Evolutionary conservation across 2,329 filamentous ascomycete genomes (phyloP).

Genomic region (Coniella lustricola): DNA sequence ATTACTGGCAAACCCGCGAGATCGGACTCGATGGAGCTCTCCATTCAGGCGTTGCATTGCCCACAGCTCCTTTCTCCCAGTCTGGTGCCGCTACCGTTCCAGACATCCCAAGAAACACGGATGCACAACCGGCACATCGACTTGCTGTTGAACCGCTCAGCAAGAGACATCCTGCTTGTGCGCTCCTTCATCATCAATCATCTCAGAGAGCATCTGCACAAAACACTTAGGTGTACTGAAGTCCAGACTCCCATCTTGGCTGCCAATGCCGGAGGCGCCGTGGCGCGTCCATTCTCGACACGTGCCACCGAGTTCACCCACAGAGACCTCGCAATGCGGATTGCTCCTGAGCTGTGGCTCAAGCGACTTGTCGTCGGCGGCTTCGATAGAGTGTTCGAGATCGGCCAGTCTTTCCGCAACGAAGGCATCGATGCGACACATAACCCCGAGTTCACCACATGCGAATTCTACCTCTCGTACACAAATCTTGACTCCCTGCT

Average conservation of each 20-base stretch:
- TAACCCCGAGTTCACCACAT: slow-evolving; percentile 96
- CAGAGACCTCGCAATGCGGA: slow-evolving; percentile 67
- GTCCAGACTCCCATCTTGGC: slow-evolving; percentile 87
- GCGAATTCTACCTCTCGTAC: slow-evolving; percentile 92
- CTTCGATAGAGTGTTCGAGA: slow-evolving; percentile 84
- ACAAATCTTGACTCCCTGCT: slow-evolving; percentile 71
- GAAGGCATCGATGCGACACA: slow-evolving; percentile 87
- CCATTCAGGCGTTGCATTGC: slow-evolving; percentile 59
- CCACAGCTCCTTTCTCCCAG: slow-evolving; percentile 71
- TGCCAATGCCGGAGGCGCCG: slow-evolving; percentile 75
- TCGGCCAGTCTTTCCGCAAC: slow-evolving; percentile 87
- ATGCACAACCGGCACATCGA: slow-evolving; percentile 78
- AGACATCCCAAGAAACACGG: slow-evolving; percentile 64
- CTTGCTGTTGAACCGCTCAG: slow-evolving; percentile 66
- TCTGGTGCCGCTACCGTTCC: slow-evolving; percentile 69
- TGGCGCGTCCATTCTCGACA: slow-evolving; percentile 80
- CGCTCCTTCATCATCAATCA: slow-evolving; percentile 68
- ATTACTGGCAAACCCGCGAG: slow-evolving; percentile 63
- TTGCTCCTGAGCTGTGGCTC: slow-evolving; percentile 91
- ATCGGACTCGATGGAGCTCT: slow-evolving; percentile 68
- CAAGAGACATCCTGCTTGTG: slow-evolving; percentile 63
- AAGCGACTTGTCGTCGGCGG: slow-evolving; percentile 88
- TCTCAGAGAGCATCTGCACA: slow-evolving; percentile 56
- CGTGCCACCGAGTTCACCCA: slow-evolving; percentile 67
- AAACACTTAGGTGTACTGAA: slow-evolving; percentile 38